phyloP scores from a whole-genome alignment of 257 asterid species.

The Solanum sitiens region DNA sequence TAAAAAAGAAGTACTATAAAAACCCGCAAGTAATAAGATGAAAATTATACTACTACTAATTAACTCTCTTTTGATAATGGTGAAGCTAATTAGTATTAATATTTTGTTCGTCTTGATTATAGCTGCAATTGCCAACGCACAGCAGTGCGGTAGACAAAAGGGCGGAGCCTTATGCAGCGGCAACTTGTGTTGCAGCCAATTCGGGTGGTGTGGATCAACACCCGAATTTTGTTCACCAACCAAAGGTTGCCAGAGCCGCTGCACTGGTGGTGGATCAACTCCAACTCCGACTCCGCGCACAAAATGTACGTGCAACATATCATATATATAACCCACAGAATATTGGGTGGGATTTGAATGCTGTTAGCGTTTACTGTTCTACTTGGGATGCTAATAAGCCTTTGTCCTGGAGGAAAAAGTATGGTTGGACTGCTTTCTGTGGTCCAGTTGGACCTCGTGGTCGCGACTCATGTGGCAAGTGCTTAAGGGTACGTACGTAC shows the following conservation, averaged over 20 bases:
- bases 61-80: neutral
- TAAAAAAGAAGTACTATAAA: neutral
- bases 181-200: neutral
- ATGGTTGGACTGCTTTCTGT: slow-evolving; percentile 31
- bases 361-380: slow-evolving; percentile 13
- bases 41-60: neutral
- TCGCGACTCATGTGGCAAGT: slow-evolving; percentile 14
- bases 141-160: neutral
- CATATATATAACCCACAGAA: slow-evolving; percentile 14
- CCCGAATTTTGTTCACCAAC: neutral
- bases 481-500: slow-evolving; percentile 8
- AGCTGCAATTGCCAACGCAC: neutral
- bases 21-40: neutral
- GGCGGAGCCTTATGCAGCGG: neutral
- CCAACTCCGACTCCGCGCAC: neutral
- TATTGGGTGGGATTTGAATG: slow-evolving; percentile 9
- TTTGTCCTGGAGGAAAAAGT: slow-evolving; percentile 1
- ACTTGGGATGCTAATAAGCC: slow-evolving; percentile 27
- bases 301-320: slow-evolving; percentile 16
- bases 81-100: neutral
- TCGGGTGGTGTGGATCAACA: neutral
- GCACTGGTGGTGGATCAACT: neutral
- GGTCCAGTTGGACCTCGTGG: slow-evolving; percentile 23
- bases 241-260: neutral
- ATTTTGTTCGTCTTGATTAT: neutral